phyloP scores from a whole-genome alignment of 768 basidiomycete species.

The Podaxis carcinomalis region DNA sequence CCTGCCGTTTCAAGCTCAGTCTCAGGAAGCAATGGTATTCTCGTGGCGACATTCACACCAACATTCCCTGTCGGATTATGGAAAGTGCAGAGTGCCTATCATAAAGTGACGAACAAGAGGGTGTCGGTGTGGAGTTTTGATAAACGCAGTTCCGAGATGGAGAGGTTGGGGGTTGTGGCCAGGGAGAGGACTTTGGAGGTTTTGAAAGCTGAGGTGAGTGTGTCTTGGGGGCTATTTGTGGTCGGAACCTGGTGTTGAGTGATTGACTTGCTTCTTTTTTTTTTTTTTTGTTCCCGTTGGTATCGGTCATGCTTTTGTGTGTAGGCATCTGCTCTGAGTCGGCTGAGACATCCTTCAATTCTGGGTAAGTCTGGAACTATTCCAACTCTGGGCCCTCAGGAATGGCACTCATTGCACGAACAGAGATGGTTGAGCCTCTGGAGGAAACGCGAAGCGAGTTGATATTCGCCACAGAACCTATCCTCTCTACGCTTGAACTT shows the following conservation, averaged over 20 bases:
- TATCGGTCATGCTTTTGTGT: background rate
- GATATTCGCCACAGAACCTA: slow-evolving; percentile 89
- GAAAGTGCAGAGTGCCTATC: slow-evolving; percentile 81
- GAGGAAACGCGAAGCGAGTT: slow-evolving; percentile 90
- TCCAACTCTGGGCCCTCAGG: background rate
- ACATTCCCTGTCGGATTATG: slow-evolving; percentile 78
- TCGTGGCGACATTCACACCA: slow-evolving; percentile 41
- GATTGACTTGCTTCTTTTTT: background rate
- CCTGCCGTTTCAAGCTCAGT: slow-evolving; percentile 16
- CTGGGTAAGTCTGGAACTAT: slow-evolving; percentile 49
- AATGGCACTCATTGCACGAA: background rate
- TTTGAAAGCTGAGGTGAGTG: slow-evolving; percentile 82
- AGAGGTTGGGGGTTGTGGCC: slow-evolving; percentile 56
- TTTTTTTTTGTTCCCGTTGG: background rate
- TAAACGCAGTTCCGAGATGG: slow-evolving; percentile 72
- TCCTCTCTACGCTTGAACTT: slow-evolving; percentile 76
- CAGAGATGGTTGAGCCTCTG: slow-evolving; percentile 96
- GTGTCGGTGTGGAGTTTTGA: slow-evolving; percentile 94
- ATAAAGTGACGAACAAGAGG: slow-evolving; percentile 86
- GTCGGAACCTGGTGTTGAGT: background rate
- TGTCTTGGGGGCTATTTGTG: background rate
- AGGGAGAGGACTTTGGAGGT: slow-evolving; percentile 79
- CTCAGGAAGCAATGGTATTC: slow-evolving; percentile 16
- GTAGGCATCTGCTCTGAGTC: slow-evolving; percentile 79
- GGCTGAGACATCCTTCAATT: slow-evolving; percentile 89